These are phyloP conservation scores for Chaetomium sp. DNA, from an alignment of 2,329 filamentous ascomycete species.

Conservation along the genomic window DNA sequence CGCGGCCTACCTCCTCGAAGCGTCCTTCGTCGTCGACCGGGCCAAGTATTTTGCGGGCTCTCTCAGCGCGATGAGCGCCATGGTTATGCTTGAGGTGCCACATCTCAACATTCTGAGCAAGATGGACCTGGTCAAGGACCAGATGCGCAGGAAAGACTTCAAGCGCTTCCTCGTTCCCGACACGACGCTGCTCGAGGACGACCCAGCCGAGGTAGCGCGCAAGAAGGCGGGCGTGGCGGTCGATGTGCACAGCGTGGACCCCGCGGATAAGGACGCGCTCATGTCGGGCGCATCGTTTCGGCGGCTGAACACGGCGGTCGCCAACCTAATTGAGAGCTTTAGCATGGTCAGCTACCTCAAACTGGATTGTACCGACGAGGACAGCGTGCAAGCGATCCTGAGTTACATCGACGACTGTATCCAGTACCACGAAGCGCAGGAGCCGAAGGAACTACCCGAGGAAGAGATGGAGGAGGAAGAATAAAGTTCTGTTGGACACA, in stretches of 20 bases:
- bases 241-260: slow-evolving; percentile 49
- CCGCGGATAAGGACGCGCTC: slow-evolving; percentile 59
- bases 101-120: slow-evolving; percentile 96
- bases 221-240: slow-evolving; percentile 39
- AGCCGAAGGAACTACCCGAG: slow-evolving; percentile 75
- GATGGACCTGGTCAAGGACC: slow-evolving; percentile 93
- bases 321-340: slow-evolving; percentile 88
- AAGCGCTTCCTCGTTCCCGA: slow-evolving; percentile 89
- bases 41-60: slow-evolving; percentile 98
- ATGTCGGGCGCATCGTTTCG: slow-evolving; percentile 80
- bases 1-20: slow-evolving; percentile 89
- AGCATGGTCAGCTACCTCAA: slow-evolving; percentile 96
- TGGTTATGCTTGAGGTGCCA: slow-evolving; percentile 97
- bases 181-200: slow-evolving; percentile 72
- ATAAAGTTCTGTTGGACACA: not conserved
- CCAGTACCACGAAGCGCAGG: slow-evolving; percentile 88
- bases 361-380: slow-evolving; percentile 83
- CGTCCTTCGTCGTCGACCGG: slow-evolving; percentile 89
- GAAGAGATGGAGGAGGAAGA: slow-evolving; percentile 47
- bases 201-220: slow-evolving; percentile 51
- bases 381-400: slow-evolving; percentile 76
- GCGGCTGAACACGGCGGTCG: slow-evolving; percentile 79
- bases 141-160: slow-evolving; percentile 78
- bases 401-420: slow-evolving; percentile 94
- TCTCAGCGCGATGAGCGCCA: slow-evolving; percentile 93